Percentiles rank a stretch among this genome's conserved stretches.
These are phyloP conservation scores for Pythium sukuiense DNA, from an alignment of 352 stramenopile genomes.

Conservation along the genomic window DNA sequence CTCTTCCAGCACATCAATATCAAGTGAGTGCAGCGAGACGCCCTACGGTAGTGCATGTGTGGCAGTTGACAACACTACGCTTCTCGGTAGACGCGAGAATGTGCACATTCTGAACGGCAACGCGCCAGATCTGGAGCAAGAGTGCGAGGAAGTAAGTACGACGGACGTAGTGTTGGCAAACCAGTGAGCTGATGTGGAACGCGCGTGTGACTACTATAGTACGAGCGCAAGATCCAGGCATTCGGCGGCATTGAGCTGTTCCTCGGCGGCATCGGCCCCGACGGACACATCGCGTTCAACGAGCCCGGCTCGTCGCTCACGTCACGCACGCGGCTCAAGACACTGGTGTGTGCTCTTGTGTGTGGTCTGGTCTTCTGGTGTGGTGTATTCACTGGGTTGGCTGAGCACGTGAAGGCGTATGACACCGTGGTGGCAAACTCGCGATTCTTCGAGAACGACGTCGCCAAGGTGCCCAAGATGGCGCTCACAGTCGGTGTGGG, in stretches of 20 bases:
- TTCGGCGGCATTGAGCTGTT: conserved; percentile 91
- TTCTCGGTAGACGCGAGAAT: conserved; percentile 60
- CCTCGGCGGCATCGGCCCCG: conserved; percentile 90
- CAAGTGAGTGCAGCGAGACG: conserved; percentile 33
- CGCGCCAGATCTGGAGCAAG: conserved; percentile 63
- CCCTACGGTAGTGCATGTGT: background rate
- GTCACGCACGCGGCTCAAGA: conserved; percentile 87
- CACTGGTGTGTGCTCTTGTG: conserved; percentile 38
- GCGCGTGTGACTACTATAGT: conserved; percentile 29
- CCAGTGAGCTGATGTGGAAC: background rate
- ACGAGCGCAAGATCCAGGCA: conserved; percentile 80
- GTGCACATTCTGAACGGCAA: conserved; percentile 89
- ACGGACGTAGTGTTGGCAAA: background rate
- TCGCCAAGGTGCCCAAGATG: conserved; percentile 86
- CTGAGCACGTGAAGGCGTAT: conserved; percentile 51
- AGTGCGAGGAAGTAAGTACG: conserved; percentile 56
- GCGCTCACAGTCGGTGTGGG: conserved; percentile 88
- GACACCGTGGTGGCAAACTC: conserved; percentile 90
- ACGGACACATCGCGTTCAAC: conserved; percentile 94
- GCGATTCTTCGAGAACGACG: conserved; percentile 83
- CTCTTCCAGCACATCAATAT: conserved; percentile 91
- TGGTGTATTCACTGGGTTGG: background rate
- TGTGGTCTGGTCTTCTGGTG: background rate
- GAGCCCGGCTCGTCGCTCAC: conserved; percentile 83
- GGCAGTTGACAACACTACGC: background rate